phyloP scores from a whole-genome alignment of 2,329 filamentous ascomycete species.

The Colletotrichum sp. region DNA sequence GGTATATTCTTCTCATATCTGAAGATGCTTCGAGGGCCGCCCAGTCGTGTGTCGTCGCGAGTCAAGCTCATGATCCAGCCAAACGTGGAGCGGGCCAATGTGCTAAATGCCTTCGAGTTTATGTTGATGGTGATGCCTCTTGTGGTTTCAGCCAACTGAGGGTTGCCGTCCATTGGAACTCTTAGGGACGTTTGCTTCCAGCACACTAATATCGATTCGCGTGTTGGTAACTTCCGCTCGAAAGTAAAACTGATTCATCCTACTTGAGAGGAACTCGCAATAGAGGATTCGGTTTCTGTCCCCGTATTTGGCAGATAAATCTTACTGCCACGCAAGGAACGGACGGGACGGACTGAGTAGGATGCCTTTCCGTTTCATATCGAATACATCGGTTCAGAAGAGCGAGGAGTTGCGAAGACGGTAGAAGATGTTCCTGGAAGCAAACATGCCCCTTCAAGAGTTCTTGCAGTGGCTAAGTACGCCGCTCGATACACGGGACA shows the following conservation, averaged over 20 bases:
- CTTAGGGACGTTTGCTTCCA: not conserved
- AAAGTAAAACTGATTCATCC: not conserved
- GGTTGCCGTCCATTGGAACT: not conserved
- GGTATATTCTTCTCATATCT: not conserved
- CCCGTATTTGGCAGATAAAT: not conserved
- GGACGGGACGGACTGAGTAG: not conserved
- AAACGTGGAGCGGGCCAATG: accelerated
- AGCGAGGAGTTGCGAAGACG: not conserved
- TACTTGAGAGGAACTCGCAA: not conserved
- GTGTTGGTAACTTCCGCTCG: not conserved
- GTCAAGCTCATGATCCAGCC: not conserved
- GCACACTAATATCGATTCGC: not conserved
- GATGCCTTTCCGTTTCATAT: not conserved
- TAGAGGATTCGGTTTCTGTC: not conserved
- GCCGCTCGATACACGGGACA: accelerated
- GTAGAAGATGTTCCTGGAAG: not conserved
- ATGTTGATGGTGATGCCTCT: not conserved
- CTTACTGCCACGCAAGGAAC: not conserved
- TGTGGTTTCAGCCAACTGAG: not conserved
- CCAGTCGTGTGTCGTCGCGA: not conserved
- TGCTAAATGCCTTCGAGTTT: not conserved
- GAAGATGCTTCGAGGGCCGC: not conserved
- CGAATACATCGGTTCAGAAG: not conserved
- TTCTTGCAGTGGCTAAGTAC: not conserved
- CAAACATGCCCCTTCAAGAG: accelerated